Evolutionary conservation across 305 asterid genomes (phyloP), one percentile per base, ranked within the genome.

Genomic region (Fraxinus greggii): DNA sequence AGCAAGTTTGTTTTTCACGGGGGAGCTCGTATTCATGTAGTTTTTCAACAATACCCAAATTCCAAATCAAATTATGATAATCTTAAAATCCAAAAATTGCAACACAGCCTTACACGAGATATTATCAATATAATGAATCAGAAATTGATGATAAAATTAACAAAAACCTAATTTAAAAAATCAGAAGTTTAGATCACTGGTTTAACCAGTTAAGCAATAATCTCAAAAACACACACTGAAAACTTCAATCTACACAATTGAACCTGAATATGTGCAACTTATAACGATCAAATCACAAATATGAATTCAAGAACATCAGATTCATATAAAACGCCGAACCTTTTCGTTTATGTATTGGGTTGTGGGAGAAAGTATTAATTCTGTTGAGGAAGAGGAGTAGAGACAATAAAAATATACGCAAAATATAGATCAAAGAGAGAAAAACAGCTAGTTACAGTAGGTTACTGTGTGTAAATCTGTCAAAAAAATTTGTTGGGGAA

Each of bases 131-230:
- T 26, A 5, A 32, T 70, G 23, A 31, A 23, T 42, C 70, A 56
- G 75, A 77, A 38, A 24, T 31, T 17, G 38, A 61, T 51, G 77
- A 35, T 15, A 36, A 26, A 19, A 42, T 36, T 29, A 1, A 76
- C 51, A 8, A 54, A 72, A 48, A 32, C 69, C 23, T 7, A 12
- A 75, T 75, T 24, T 61, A 33, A 40, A 81, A 85, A 86, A 79
- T 85, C 65, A 77, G 84, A 88, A 70, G 40, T 70, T 86, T 84
- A 83, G 76, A 79, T 26, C 67, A 76, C 79, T 51, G 10, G 26
- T 75, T 80, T 85, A 70, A 35, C 73, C 81, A 83, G 72, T 35
- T 78, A 6, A 72, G 82, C 85, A 80, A 80, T 59, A 42, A 84
- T 80, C 75, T 24, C 84, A 36, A 48, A 13, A 10, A 65, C n/a